Base-by-base conservation (phyloP, 768 basidiomycete genomes). In the Paxillus rubicundulus region DNA sequence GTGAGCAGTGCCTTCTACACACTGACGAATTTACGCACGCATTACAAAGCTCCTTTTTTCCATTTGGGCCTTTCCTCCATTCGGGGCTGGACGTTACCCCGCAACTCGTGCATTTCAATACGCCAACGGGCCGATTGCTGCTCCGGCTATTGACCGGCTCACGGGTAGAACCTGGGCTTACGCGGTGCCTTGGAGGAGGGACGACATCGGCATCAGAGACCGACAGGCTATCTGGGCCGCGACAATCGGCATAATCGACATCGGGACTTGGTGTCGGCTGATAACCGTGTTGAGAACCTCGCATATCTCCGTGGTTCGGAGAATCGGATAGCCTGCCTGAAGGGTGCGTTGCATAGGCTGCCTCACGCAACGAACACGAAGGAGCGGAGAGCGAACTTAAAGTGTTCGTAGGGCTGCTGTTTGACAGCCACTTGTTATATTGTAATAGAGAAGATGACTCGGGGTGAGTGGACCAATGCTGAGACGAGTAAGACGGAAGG, bases 31-130 rank as follows among this genome's bases (percentile, higher is more conserved):
- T 59, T 57, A 80, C 88, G 76, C 72, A 92, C 87, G 92, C 92
- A 74, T 94, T 94, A 68, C 92, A 94, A 24, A 94, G 77, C 68
- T 94, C 90, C 71, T 94, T 94, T 70, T 88, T 87, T 24, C 92
- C 92, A 61, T 82, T 90, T 47, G 90, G 89, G 17, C 92, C 92
- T 69, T 94, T 94, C 65, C 92, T 76, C 92, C 92, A 94, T 68
- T 94, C 92, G 0, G 92, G 92, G 63, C 90, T 92, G 8, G 80
- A 78, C 7, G 86, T 90, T 10, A 78, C 85, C 70, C 85, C 87
- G 71, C 92, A 94, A 65, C 87, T 89, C 18, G 83, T 80, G 69
- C 91, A 94, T 60, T 80, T 80, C 52, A 79, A 66, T 16, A 93
- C 75, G 1, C 91, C 91, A 47, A 77, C 76, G 0, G 91, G 90